Percentiles rank a stretch among this genome's conserved stretches.
Conservation (phyloP, 2,329 filamentous ascomycete genomes). For the Paracoccidioides lutzii region DNA sequence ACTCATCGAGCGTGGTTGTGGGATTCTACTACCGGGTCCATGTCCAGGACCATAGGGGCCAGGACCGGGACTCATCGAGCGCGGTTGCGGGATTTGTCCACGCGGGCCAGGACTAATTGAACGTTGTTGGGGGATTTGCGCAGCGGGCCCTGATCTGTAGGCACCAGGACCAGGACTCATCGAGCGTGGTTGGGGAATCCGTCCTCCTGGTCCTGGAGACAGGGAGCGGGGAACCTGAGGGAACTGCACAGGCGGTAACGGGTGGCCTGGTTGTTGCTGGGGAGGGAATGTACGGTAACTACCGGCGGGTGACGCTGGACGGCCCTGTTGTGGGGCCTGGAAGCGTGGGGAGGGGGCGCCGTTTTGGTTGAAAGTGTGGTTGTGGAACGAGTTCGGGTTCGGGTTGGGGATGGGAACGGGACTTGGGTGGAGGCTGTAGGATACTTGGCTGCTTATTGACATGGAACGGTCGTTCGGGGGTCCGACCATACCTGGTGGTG, state of each 20-base stretch:
- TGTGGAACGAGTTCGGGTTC: conserved; percentile 10
- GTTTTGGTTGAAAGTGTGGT: conserved; percentile 1
- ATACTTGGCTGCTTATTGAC: conserved; percentile 15
- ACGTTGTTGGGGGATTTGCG: conserved; percentile 28
- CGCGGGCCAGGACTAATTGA: conserved; percentile 35
- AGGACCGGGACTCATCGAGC: conserved; percentile 34
- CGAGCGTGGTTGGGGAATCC: conserved; percentile 28
- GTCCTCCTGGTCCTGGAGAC: conserved; percentile 34
- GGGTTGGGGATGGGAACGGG: too few species aligned
- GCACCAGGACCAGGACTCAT: conserved; percentile 34
- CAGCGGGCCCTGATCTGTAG: conserved; percentile 21
- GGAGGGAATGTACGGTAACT: conserved; percentile 10
- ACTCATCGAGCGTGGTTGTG: conserved; percentile 33
- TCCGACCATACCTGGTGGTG: conserved; percentile 11
- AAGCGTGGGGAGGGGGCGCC: conserved; percentile 14
- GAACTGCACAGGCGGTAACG: conserved; percentile 22
- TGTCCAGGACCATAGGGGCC: conserved; percentile 28
- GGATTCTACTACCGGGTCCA: conserved; percentile 14
- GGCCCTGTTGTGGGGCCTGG: conserved; percentile 1
- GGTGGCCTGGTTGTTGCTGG: conserved; percentile 9
- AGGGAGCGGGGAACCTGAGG: conserved; percentile 28
- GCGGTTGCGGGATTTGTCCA: conserved; percentile 25
- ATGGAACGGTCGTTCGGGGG: conserved; percentile 21
- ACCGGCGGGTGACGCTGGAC: conserved; percentile 22
- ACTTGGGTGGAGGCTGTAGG: conserved; percentile 9